Percentiles rank a stretch among this genome's conserved stretches.
These are phyloP conservation scores for Platanthera zijinensis DNA, from an alignment of 106 monocot genomes.

Conservation along the genomic window DNA sequence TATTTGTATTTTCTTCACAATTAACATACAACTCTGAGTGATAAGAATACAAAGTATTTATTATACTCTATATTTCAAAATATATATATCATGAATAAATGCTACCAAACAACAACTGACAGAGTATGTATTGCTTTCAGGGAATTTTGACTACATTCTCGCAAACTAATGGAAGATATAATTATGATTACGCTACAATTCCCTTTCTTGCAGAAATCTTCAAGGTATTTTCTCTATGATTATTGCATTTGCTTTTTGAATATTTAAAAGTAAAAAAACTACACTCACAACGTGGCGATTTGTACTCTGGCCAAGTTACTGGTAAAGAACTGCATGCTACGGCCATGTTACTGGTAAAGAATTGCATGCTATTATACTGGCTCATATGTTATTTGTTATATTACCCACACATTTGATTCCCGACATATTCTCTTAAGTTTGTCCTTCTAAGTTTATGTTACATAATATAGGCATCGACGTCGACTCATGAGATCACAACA, in stretches of 20 bases:
- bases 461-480: too few relatives aligned
- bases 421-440: too few relatives aligned
- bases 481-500: too few relatives aligned
- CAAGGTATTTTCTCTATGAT: constrained; percentile 41
- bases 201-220: constrained; percentile 91
- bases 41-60: too few relatives aligned
- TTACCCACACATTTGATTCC: too few relatives aligned
- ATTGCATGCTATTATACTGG: too few relatives aligned
- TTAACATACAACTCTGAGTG: too few relatives aligned
- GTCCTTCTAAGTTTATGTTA: too few relatives aligned
- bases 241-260: neutral
- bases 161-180: constrained; percentile 82
- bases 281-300: neutral
- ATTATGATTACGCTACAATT: constrained; percentile 88
- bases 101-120: neutral
- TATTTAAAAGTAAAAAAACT: neutral
- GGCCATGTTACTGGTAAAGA: neutral
- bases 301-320: neutral
- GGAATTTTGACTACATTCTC: constrained; percentile 93
- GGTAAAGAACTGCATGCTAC: neutral
- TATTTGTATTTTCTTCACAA: too few relatives aligned
- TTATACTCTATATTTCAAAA: too few relatives aligned
- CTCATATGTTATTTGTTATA: too few relatives aligned
- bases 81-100: too few relatives aligned
- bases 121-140: constrained; percentile 18